phyloP scores from a whole-genome alignment of 768 basidiomycete species.

The Termitomyces sp. region DNA sequence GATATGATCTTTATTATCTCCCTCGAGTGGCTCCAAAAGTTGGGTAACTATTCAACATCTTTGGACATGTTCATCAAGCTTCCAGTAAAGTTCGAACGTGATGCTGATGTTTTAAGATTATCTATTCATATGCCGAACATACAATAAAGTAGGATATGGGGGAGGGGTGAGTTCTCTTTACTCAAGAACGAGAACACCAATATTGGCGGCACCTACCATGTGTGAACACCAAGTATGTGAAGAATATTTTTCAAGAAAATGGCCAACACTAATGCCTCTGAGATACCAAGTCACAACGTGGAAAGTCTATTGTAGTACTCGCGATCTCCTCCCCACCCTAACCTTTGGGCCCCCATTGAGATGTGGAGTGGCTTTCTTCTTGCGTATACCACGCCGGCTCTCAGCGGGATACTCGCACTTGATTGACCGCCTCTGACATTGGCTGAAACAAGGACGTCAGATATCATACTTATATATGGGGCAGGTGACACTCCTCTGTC shows the following conservation, averaged over 20 bases:
- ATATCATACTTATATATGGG: conserved; percentile 5
- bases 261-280: background rate
- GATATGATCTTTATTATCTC: background rate
- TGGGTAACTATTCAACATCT: background rate
- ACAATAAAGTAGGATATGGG: conserved; percentile 1
- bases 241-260: background rate
- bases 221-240: background rate
- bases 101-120: background rate
- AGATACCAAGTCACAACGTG: background rate
- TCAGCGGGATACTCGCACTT: conserved; percentile 71
- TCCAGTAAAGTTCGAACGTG: background rate
- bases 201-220: background rate
- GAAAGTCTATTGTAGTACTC: conserved; percentile 7
- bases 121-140: conserved; percentile 12
- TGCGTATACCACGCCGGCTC: conserved; percentile 69
- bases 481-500: conserved; percentile 11
- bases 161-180: background rate
- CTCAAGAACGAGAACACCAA: conserved; percentile 3
- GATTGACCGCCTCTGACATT: conserved; percentile 69
- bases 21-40: background rate
- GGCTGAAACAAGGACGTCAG: conserved; percentile 41
- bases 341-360: conserved; percentile 24
- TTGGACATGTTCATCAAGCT: background rate
- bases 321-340: conserved; percentile 19
- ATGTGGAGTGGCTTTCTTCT: conserved; percentile 35